Conservation (phyloP, 2,329 filamentous ascomycete genomes). For the Claviceps sp. region DNA sequence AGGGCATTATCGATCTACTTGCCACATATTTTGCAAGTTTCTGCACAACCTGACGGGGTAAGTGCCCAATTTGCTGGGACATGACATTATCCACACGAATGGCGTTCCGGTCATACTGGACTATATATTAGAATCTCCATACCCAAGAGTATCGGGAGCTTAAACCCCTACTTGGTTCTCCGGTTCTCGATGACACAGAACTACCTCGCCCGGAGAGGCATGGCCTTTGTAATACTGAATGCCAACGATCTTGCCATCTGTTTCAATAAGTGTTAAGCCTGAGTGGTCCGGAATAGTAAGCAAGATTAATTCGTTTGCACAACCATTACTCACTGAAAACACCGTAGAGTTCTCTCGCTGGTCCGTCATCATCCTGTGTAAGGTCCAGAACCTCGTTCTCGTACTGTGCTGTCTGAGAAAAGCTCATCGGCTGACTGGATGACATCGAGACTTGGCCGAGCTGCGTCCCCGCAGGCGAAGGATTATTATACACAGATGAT, state of each 20-base stretch:
- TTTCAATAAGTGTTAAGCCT: not conserved
- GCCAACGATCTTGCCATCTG: conserved; percentile 36
- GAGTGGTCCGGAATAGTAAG: not conserved
- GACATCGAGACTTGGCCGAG: conserved; percentile 1
- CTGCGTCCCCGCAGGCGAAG: not conserved
- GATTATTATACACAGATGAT: conserved; percentile 8
- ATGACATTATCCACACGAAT: conserved; percentile 69
- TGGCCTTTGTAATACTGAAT: conserved; percentile 48
- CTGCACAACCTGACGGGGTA: conserved; percentile 51
- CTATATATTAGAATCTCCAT: not conserved
- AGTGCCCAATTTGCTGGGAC: conserved; percentile 62
- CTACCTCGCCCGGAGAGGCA: conserved; percentile 48
- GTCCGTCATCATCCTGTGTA: conserved; percentile 29
- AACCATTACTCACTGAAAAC: conserved; percentile 22
- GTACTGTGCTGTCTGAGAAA: conserved; percentile 3
- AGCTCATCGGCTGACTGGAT: conserved; percentile 4
- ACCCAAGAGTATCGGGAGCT: not conserved
- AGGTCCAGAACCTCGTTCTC: conserved; percentile 29
- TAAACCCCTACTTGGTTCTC: conserved; percentile 35
- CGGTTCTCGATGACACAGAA: conserved; percentile 52
- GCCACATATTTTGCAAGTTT: conserved; percentile 65
- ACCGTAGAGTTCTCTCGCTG: conserved; percentile 33
- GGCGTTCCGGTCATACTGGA: conserved; percentile 57
- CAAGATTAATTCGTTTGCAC: not conserved
- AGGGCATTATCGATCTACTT: conserved; percentile 10